Evolutionary conservation across 1,139 yeast genomes (phyloP).

Genomic region (Sugiyamaella japonica): DNA sequence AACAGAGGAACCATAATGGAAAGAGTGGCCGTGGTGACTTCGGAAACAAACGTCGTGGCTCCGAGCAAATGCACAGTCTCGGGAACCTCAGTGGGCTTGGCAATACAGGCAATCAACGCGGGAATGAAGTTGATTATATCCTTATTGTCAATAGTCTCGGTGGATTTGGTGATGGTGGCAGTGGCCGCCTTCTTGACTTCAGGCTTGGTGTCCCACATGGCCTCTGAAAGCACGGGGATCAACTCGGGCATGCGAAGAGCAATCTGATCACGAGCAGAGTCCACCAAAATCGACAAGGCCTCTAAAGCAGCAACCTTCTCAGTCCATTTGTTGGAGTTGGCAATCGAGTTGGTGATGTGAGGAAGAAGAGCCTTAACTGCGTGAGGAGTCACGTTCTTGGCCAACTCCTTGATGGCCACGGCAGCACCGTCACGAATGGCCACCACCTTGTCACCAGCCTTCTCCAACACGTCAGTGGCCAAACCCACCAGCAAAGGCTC

Average conservation of each 20-base stretch:
- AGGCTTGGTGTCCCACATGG: conserved; percentile 99
- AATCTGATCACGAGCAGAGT: conserved; percentile 91
- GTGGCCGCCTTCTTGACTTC: conserved; percentile 98
- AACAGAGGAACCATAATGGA: conserved; percentile 99
- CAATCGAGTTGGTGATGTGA: conserved; percentile 66
- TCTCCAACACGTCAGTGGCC: conserved; percentile 66
- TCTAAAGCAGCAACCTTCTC: conserved; percentile 92
- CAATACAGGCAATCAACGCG: conserved; percentile 93
- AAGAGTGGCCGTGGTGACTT: conserved; percentile 98
- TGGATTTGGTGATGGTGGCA: conserved; percentile 91
- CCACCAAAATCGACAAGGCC: conserved; percentile 84
- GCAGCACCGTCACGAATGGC: conserved; percentile 69
- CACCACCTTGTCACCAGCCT: conserved; percentile 88
- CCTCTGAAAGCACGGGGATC: conserved; percentile 96
- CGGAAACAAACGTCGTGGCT: conserved; percentile 99
- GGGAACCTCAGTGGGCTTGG: conserved; percentile 95
- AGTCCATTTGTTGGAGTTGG: conserved; percentile 90
- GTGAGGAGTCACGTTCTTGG: conserved; percentile 84
- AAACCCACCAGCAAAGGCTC: conserved; percentile 91
- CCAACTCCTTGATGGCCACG: conserved; percentile 72
- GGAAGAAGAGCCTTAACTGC: conserved; percentile 92
- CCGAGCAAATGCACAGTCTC: conserved; percentile 98
- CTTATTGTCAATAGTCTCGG: conserved; percentile 98
- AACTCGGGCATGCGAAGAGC: conserved; percentile 99
- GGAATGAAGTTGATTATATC: conserved; percentile 99